Percentiles rank a stretch among this genome's conserved stretches.
phyloP scores from a whole-genome alignment of 169 alveolate species.

The Eimeria mitis region DNA sequence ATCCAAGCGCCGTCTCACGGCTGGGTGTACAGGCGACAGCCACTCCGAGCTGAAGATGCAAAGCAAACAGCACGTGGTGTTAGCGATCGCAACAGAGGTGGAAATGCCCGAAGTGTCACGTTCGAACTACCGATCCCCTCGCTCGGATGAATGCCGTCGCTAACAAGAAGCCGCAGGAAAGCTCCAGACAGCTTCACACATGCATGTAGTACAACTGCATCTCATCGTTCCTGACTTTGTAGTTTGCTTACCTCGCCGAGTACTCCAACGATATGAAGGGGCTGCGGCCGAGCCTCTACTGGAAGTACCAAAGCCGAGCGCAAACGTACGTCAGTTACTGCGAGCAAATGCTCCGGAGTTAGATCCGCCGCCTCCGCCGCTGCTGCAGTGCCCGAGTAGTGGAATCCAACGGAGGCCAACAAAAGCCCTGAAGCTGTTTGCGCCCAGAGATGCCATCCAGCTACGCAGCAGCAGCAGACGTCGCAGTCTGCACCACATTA shows the following conservation, averaged over 20 bases:
- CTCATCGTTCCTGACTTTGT: not conserved
- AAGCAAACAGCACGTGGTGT: not conserved
- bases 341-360: constrained; percentile 6
- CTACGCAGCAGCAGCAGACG: constrained; percentile 62
- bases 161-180: not conserved
- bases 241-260: constrained; percentile 22
- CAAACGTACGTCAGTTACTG: constrained; percentile 48
- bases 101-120: not conserved
- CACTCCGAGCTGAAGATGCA: constrained; percentile 54
- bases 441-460: constrained; percentile 55
- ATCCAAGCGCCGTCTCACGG: constrained; percentile 41
- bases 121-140: not conserved
- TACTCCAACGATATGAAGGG: constrained; percentile 64
- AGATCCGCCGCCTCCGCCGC: not conserved
- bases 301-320: constrained; percentile 70
- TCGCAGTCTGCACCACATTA: constrained; percentile 37
- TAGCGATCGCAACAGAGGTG: not conserved
- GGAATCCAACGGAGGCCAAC: constrained; percentile 41
- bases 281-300: constrained; percentile 75
- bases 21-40: constrained; percentile 44
- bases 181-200: not conserved
- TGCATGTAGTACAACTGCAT: not conserved
- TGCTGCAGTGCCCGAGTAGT: constrained; percentile 30
- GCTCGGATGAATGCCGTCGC: not conserved
- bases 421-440: constrained; percentile 35